Evolutionary conservation across 169 alveolate species (phyloP).

Genomic region (Cryptosporidium sp.): DNA sequence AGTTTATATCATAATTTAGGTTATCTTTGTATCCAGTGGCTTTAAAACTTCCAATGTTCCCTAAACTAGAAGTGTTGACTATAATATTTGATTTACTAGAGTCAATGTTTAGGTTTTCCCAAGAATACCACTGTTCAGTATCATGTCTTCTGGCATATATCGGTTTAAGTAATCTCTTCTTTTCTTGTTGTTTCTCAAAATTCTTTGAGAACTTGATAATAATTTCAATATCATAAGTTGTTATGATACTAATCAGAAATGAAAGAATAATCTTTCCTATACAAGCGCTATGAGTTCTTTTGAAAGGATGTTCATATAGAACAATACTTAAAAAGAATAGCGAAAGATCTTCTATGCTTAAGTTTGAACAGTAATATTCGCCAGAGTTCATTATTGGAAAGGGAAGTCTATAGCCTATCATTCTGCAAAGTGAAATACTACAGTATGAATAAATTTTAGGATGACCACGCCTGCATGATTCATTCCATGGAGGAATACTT

Average conservation of each 20-base stretch:
- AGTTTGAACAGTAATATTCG: constrained; percentile 52
- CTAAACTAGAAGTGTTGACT: neutral
- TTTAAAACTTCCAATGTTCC: neutral
- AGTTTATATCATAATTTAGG: constrained; percentile 26
- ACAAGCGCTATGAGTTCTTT: constrained; percentile 59
- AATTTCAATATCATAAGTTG: constrained; percentile 50
- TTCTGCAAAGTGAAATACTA: constrained; percentile 65
- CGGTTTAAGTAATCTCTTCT: constrained; percentile 43
- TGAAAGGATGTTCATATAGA: constrained; percentile 74
- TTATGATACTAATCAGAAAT: constrained; percentile 55
- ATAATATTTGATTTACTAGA: constrained; percentile 15
- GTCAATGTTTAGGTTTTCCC: constrained; percentile 66
- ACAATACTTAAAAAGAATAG: constrained; percentile 66
- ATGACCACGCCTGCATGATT: constrained; percentile 73
- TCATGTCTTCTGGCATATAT: constrained; percentile 55
- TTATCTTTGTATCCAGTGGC: neutral
- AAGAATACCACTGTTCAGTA: constrained; percentile 73
- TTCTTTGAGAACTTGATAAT: constrained; percentile 53
- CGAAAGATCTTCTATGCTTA: constrained; percentile 67
- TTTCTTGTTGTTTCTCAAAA: constrained; percentile 54
- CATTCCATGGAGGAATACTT: constrained; percentile 75
- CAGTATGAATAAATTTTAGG: constrained; percentile 65
- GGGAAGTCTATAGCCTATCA: constrained; percentile 75
- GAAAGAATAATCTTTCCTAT: constrained; percentile 60
- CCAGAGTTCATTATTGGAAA: constrained; percentile 72